Base-by-base conservation (phyloP, 1,139 yeast species). In the Yamadazyma membranifaciens region DNA sequence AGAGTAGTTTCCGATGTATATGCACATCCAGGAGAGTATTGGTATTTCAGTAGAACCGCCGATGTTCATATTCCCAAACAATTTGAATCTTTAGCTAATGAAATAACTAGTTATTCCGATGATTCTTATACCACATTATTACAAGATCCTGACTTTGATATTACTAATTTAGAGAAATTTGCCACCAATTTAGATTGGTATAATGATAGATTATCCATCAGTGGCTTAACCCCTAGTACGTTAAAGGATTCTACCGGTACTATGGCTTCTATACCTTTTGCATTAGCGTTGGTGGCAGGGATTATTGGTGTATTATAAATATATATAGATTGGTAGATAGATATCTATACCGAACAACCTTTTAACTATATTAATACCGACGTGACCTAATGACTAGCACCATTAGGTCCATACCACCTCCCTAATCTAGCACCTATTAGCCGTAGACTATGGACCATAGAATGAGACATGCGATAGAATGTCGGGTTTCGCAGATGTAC, bases 111-210 rank as follows among this genome's bases (percentile, higher is more conserved):
- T n/a, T 63, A 64, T 48, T 60, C 44, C 11, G 50, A 49, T 31
- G 60, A 63, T 45, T 51, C 62, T 9, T 66, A 67, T 52, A 67
- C 73, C 31, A 65, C 73, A 11, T 47, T 67, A 42, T 54, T 66
- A 45, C 53, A 57, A 25, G 50, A 56, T 38, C 40, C 47, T 1
- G 42, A 43, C 6, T 42, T 55, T 20, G 49, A 50, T 36, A 50
- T 66, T 10, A 41, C 47, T 10, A 47, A 57, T 14, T 45, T 68
- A 35, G 59, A 55, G 39, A 40, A 52, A 4, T 63, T 57, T 45
- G 73, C 68, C 22, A 57, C 67, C 22, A 48, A 56, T 28, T 60
- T 69, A 45, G 72, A 70, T 14, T 68, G 75, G 74, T 57, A 55
- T 41, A 45, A 40, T 10, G 34, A 37, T 16, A 47, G 62, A 45